Conservation (phyloP, 345 rosid genomes). For the Salix brachista region DNA sequence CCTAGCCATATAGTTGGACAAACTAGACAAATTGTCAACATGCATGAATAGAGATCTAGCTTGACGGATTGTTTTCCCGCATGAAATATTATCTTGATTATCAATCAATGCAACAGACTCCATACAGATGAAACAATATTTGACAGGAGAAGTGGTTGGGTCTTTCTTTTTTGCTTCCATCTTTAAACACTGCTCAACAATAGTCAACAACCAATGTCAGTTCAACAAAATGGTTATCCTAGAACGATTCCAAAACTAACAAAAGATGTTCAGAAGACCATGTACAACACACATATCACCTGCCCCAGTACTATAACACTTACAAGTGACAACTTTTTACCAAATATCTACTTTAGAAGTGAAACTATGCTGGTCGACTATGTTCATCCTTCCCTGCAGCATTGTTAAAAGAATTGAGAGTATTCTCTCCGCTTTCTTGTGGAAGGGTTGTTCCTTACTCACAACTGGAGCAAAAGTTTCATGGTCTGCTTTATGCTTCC, state of each 20-base stretch:
- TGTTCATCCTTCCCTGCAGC: too few relatives aligned
- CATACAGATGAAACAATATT: constrained; percentile 57
- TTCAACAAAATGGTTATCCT: background rate
- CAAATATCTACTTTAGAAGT: too few relatives aligned
- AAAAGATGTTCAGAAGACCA: background rate
- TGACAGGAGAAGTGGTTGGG: constrained; percentile 45
- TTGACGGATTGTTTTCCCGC: constrained; percentile 50
- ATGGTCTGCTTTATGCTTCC: too few relatives aligned
- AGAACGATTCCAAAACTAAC: too few relatives aligned
- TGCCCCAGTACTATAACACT: background rate
- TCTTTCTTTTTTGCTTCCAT: constrained; percentile 69
- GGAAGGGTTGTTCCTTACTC: too few relatives aligned
- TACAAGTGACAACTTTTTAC: too few relatives aligned
- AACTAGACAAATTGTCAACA: constrained; percentile 40
- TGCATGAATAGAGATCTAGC: constrained; percentile 84
- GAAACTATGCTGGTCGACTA: too few relatives aligned
- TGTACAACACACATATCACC: background rate
- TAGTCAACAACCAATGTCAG: constrained; percentile 12
- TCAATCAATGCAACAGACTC: constrained; percentile 45
- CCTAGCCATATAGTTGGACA: constrained; percentile 71
- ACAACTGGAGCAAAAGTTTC: too few relatives aligned
- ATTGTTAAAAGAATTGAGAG: too few relatives aligned
- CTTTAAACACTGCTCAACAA: constrained; percentile 62
- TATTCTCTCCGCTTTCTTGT: too few relatives aligned
- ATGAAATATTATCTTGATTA: constrained; percentile 29